Percentiles rank a stretch among this genome's conserved stretches.
Conservation (phyloP, 2,329 filamentous ascomycete genomes). For the Phymatotrichopsis omnivora region DNA sequence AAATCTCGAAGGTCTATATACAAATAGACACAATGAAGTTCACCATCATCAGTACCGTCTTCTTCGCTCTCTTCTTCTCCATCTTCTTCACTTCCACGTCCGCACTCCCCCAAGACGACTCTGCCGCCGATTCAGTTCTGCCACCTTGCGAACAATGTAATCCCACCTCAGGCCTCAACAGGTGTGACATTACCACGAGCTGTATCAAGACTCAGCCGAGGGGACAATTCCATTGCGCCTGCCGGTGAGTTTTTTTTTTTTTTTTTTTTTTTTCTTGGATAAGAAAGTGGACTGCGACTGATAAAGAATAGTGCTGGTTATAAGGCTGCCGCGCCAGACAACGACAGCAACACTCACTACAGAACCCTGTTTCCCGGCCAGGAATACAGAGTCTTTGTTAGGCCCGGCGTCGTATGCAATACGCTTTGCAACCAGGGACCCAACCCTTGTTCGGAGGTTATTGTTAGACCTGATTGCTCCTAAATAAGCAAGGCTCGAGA, state of each 20-base stretch:
- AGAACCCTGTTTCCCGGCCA: slow-evolving; percentile 16
- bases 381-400: slow-evolving; percentile 25
- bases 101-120: neutral
- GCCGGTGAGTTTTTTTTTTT: slow-evolving; percentile 16
- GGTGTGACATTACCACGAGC: slow-evolving; percentile 26
- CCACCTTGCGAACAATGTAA: slow-evolving; percentile 15
- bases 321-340: slow-evolving; percentile 8
- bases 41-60: slow-evolving; percentile 1
- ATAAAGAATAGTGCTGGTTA: slow-evolving; percentile 22
- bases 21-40: slow-evolving; percentile 12
- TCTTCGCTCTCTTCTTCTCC: slow-evolving; percentile 1
- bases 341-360: slow-evolving; percentile 3
- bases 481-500: too few species aligned
- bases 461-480: slow-evolving; percentile 12
- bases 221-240: slow-evolving; percentile 22
- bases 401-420: slow-evolving; percentile 20
- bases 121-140: too few species aligned
- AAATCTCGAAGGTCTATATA: too few species aligned
- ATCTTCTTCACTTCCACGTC: slow-evolving; percentile 5
- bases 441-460: slow-evolving; percentile 13
- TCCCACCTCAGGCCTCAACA: neutral
- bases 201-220: slow-evolving; percentile 13
- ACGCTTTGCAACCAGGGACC: slow-evolving; percentile 23
- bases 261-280: neutral
- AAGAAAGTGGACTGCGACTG: neutral